phyloP scores from a whole-genome alignment of 768 basidiomycete genomes.

The Kwoniella europaea region DNA sequence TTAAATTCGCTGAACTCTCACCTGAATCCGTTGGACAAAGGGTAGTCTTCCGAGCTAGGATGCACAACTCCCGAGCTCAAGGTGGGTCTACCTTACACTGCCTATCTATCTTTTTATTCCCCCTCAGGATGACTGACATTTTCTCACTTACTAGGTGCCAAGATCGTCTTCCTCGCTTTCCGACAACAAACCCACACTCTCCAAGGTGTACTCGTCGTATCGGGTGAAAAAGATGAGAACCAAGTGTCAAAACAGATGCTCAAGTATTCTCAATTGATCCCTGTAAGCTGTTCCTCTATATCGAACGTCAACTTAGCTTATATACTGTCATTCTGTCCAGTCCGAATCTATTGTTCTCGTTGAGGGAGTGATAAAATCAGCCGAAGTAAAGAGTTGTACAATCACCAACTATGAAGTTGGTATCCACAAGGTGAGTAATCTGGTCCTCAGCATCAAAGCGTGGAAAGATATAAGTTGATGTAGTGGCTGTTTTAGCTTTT shows the following conservation, averaged over 20 bases:
- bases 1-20: constrained; percentile 70
- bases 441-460: not conserved
- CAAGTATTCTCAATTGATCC: constrained; percentile 79
- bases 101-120: not conserved
- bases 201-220: constrained; percentile 76
- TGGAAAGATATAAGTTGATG: constrained; percentile 3
- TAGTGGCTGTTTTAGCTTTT: constrained; percentile 65
- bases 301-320: constrained; percentile 17
- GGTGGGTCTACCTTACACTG: constrained; percentile 56
- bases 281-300: constrained; percentile 55
- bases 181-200: constrained; percentile 85
- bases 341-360: constrained; percentile 89
- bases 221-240: constrained; percentile 63
- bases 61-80: constrained; percentile 89
- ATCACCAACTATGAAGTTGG: constrained; percentile 86
- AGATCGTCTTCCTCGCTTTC: constrained; percentile 91
- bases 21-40: constrained; percentile 68
- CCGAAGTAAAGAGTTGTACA: constrained; percentile 89
- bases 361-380: constrained; percentile 76
- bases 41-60: constrained; percentile 82
- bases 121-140: not conserved
- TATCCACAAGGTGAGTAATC: constrained; percentile 70
- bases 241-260: constrained; percentile 93
- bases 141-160: constrained; percentile 64
- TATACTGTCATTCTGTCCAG: constrained; percentile 18